These are phyloP conservation scores for Camellia lanceoleosa DNA, from an alignment of 148 eudicot species.

Conservation along the genomic window DNA sequence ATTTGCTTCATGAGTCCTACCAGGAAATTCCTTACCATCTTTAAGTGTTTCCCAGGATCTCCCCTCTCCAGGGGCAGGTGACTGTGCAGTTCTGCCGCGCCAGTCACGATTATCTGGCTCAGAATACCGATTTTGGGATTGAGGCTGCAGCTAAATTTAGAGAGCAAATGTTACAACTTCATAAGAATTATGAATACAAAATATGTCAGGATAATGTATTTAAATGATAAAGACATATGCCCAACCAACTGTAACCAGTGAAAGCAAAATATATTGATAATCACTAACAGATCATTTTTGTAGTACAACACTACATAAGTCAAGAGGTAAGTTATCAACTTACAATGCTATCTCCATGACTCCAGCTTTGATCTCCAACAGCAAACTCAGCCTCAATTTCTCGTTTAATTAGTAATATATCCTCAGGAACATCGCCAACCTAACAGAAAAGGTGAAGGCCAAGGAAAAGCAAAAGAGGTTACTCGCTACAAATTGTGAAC, in stretches of 20 bases:
- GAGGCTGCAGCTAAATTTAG: conserved; percentile 32
- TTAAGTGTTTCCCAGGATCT: conserved; percentile 67
- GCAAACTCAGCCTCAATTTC: conserved; percentile 60
- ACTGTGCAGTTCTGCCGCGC: conserved; percentile 63
- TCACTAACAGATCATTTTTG: no score
- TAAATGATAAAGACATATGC: no score
- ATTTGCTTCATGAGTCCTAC: conserved; percentile 34
- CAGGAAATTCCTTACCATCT: conserved; percentile 41
- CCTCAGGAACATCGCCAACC: conserved; percentile 26
- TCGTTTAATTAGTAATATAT: conserved; percentile 50
- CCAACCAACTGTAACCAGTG: no score
- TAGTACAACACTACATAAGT: no score
- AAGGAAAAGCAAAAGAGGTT: no score
- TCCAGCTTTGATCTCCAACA: conserved; percentile 62
- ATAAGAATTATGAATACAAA: no score
- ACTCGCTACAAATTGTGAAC: no score
- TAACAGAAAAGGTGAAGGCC: background rate
- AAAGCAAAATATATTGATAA: no score
- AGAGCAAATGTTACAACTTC: no score
- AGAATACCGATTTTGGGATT: conserved; percentile 55
- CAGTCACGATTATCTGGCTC: conserved; percentile 82
- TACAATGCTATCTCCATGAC: conserved; percentile 58
- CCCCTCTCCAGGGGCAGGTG: conserved; percentile 53
- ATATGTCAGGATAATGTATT: no score
- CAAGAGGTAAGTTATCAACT: conserved; percentile 1